phyloP scores from a whole-genome alignment of 345 rosid genomes.

The Heritiera fomes region DNA sequence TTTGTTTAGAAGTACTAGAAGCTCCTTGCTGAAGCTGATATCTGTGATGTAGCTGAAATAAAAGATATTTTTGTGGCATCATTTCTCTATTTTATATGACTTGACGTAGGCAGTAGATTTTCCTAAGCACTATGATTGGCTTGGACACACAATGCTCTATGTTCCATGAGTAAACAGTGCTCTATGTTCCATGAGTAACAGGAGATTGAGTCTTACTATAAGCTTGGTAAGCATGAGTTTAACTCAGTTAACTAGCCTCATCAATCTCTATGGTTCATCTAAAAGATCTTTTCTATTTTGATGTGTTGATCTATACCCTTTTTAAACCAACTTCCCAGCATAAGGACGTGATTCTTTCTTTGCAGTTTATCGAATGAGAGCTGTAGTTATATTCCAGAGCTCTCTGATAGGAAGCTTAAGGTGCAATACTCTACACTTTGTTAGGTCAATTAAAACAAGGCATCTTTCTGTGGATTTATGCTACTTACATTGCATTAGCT shows the following conservation, averaged over 20 bases:
- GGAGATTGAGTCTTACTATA: background rate
- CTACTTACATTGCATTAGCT: background rate
- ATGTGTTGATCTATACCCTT: background rate
- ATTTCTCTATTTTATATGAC: background rate
- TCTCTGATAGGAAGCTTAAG: background rate
- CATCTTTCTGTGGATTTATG: background rate
- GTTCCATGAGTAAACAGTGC: background rate
- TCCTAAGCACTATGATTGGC: background rate
- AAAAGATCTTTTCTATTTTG: background rate
- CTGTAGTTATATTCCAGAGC: background rate
- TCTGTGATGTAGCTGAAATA: background rate
- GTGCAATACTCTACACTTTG: background rate
- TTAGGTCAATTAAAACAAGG: background rate
- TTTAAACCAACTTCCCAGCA: background rate
- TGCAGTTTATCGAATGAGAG: background rate
- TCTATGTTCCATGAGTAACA: background rate
- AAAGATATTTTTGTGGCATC: background rate
- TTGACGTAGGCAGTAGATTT: background rate
- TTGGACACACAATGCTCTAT: background rate
- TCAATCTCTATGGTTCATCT: background rate
- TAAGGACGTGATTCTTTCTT: too few species aligned
- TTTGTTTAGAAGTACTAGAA: background rate
- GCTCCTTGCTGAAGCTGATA: background rate
- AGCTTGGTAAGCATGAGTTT: background rate
- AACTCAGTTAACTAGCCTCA: background rate